These are phyloP conservation scores for Trifolium pratense DNA, from an alignment of 306 rosid genomes.

Conservation along the genomic window DNA sequence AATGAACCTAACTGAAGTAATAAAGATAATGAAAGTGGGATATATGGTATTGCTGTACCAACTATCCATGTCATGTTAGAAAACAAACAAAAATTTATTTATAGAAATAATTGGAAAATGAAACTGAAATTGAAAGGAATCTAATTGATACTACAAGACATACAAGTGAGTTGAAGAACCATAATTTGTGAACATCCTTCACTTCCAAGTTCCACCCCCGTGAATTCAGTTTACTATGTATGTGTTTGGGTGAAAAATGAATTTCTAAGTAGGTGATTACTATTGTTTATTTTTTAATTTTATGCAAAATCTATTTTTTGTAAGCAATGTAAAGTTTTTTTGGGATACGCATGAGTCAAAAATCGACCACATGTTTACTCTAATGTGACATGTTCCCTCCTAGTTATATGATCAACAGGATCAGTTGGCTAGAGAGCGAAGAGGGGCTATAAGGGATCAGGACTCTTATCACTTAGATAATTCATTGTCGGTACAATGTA, in stretches of 20 bases:
- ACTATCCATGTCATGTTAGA: neutral
- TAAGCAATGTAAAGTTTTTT: too few species aligned
- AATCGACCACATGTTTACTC: too few species aligned
- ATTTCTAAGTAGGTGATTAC: neutral
- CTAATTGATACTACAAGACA: constrained; percentile 3
- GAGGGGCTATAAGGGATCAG: too few species aligned
- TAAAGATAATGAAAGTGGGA: constrained; percentile 1
- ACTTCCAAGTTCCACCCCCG: neutral
- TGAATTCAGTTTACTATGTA: neutral
- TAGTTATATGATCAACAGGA: too few species aligned
- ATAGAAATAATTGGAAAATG: constrained; percentile 5
- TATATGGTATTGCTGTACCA: constrained; percentile 12
- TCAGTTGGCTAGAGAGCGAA: too few species aligned
- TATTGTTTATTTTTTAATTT: too few species aligned
- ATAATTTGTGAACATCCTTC: neutral
- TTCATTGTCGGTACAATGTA: too few species aligned
- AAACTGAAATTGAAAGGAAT: constrained; percentile 14
- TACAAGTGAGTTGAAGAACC: neutral
- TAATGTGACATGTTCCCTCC: too few species aligned
- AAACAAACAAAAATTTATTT: neutral
- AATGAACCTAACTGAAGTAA: neutral
- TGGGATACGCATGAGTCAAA: too few species aligned
- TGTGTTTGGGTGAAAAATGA: neutral
- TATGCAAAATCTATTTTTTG: too few species aligned
- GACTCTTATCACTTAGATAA: too few species aligned